Conservation (phyloP, 1,139 yeast species). For the Zygosaccharomyces pseudobailii region DNA sequence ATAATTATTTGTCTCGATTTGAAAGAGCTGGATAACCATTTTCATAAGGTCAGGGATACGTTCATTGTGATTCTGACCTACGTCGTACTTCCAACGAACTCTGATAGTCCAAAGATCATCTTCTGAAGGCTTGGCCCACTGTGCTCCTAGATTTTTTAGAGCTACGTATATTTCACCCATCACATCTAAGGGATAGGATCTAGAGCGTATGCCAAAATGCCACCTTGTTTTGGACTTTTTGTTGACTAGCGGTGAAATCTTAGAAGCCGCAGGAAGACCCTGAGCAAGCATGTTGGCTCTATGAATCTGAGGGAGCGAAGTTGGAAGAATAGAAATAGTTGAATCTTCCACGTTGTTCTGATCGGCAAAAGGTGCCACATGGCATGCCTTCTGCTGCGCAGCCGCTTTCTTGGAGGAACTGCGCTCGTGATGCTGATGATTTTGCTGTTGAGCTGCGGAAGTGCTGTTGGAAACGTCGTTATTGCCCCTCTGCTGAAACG, state of each 20-base stretch:
- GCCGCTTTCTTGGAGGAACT: conserved; percentile 14
- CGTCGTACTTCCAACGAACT: conserved; percentile 82
- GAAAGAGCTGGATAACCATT: conserved; percentile 95
- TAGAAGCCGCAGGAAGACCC: conserved; percentile 44
- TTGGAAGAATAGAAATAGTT: conserved; percentile 87
- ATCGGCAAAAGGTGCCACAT: conserved; percentile 28
- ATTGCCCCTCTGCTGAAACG: conserved; percentile 25
- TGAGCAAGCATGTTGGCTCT: conserved; percentile 83
- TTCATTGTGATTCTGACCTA: conserved; percentile 30
- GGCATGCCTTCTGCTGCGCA: conserved; percentile 32
- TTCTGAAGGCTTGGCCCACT: conserved; percentile 92
- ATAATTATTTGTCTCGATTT: conserved; percentile 91
- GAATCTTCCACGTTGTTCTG: conserved; percentile 35
- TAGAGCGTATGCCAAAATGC: conserved; percentile 97
- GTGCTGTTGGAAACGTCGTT: conserved; percentile 9
- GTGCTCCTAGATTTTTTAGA: conserved; percentile 87
- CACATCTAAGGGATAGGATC: conserved; percentile 95
- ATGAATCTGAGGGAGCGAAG: conserved; percentile 91
- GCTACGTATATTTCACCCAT: conserved; percentile 99
- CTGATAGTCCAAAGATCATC: conserved; percentile 95
- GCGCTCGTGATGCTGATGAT: conserved; percentile 5
- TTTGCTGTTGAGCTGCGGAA: conserved; percentile 11
- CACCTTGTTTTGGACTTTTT: conserved; percentile 92
- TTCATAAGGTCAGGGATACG: conserved; percentile 73
- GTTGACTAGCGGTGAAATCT: conserved; percentile 68